Conservation (phyloP, 306 rosid genomes). For the Gastrolobium villosum region DNA sequence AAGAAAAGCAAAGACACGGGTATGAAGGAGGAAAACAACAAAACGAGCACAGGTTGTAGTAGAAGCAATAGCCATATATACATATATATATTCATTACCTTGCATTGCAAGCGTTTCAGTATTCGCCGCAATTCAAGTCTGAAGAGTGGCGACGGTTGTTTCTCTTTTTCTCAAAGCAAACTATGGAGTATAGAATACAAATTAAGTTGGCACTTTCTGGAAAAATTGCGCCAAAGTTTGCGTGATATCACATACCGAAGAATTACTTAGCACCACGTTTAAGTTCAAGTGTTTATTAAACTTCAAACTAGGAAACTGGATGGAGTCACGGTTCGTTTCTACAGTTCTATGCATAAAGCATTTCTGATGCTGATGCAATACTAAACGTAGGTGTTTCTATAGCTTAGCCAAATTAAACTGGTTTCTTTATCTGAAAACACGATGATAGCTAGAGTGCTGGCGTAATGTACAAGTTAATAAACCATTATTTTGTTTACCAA, state of each 20-base stretch:
- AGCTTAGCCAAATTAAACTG: not conserved
- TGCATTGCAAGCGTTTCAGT: conserved; percentile 37
- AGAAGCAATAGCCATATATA: conserved; percentile 20
- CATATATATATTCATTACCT: not conserved
- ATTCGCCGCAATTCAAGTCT: not conserved
- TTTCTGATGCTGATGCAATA: conserved; percentile 24
- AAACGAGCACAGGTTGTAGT: not conserved
- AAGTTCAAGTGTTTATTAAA: conserved; percentile 32
- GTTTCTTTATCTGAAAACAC: not conserved
- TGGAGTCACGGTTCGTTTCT: conserved; percentile 39
- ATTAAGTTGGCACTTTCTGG: conserved; percentile 26
- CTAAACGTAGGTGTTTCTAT: not conserved
- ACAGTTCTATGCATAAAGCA: not conserved
- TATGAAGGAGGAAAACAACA: not conserved
- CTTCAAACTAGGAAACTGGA: conserved; percentile 37
- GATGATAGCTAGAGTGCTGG: not conserved
- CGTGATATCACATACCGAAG: conserved; percentile 13
- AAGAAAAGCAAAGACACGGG: not conserved
- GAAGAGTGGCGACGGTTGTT: not conserved
- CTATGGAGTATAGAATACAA: conserved; percentile 30
- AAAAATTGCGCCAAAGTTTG: conserved; percentile 21
- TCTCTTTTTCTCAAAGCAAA: conserved; percentile 10
- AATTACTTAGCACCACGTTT: not conserved
- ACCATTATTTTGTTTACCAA: not conserved
- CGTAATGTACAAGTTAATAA: not conserved